phyloP scores from a whole-genome alignment of 805 yeast species.

The Ogataea ramenticola region DNA sequence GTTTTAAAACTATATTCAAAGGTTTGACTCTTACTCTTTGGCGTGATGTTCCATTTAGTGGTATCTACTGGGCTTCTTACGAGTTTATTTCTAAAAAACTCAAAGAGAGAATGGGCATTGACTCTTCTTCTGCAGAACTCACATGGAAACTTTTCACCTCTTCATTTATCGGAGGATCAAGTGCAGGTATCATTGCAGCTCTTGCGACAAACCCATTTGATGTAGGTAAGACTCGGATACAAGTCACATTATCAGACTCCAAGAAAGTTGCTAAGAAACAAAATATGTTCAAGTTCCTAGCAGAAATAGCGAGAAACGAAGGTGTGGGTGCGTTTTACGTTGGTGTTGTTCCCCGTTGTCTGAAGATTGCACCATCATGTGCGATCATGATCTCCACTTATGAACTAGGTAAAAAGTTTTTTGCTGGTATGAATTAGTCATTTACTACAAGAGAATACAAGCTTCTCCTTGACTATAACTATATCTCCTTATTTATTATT shows the following conservation, averaged over 20 bases:
- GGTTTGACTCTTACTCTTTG: slow-evolving; percentile 86
- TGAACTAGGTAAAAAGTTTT: slow-evolving; percentile 73
- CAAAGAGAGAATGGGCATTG: slow-evolving; percentile 16
- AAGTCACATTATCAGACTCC: slow-evolving; percentile 40
- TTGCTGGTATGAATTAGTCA: slow-evolving; percentile 12
- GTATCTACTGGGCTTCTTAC: slow-evolving; percentile 87
- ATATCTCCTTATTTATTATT: no score
- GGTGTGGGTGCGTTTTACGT: slow-evolving; percentile 82
- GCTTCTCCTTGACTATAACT: no score
- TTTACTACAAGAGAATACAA: no score
- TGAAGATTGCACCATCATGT: slow-evolving; percentile 95
- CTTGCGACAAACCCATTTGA: slow-evolving; percentile 90
- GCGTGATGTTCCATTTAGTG: slow-evolving; percentile 97
- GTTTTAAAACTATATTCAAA: slow-evolving; percentile 62
- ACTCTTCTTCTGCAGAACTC: slow-evolving; percentile 4
- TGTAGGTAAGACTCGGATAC: slow-evolving; percentile 92
- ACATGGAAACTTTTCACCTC: slow-evolving; percentile 39
- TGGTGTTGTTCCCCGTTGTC: slow-evolving; percentile 77
- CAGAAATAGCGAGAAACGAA: slow-evolving; percentile 57
- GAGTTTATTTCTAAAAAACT: slow-evolving; percentile 39
- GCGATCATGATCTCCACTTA: slow-evolving; percentile 97
- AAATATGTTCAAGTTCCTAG: slow-evolving; percentile 64
- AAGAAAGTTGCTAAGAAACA: slow-evolving; percentile 20
- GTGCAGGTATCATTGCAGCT: slow-evolving; percentile 83
- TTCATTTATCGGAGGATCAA: slow-evolving; percentile 74